Evolutionary conservation across 2,329 filamentous ascomycete genomes (phyloP), one percentile per base, ranked within the genome.

Genomic region (Leptographium lundbergii): DNA sequence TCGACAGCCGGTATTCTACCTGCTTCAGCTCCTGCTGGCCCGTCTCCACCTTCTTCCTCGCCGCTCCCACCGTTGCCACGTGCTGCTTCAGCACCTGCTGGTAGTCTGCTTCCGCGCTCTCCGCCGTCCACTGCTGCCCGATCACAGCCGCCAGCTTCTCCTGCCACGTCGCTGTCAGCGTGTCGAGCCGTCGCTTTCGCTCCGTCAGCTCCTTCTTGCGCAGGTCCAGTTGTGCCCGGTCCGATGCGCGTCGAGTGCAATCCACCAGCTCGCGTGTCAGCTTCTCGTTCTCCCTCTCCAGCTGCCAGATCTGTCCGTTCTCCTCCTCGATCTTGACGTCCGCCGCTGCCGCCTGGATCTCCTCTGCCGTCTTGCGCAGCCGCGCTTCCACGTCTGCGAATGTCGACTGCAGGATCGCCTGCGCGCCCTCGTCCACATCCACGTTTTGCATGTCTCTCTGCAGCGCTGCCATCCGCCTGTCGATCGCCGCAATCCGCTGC

Each of bases 261-360:
- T 95, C 87, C 10, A 91, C 81, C 42, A 96, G 81, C 68, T 97
- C 92, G n/a, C 80, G 75, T 52, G 87, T 86, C 32, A 97, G 77
- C 64, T 79, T 84, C 42, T 88, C 83, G 61, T 81, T 86, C 66
- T 87, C 83, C 24, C 81, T 82, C 66, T 96, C 90, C 1, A 95
- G 73, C 51, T 80, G 77, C 62, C 82, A 81, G 13, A 95, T 75
- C 62, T 84, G 80, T 17, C 76, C 72, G 56, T 89, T 86, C 57
- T 85, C 81, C 36, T 82, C 75, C 53, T 84, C 79, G 24, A 96
- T 78, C 63, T 87, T 84, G 32, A 75, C 74, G 62, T 96, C 91
- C 75, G 86, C 89, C 14, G 83, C 80, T 13, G 84, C 80, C 22
- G 73, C 73, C 42, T 83, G 80, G 55, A 86, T 80, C 1, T 85